These are phyloP conservation scores for Raffaelea ambrosiae DNA, from an alignment of 2,329 filamentous ascomycete genomes.

Conservation along the genomic window DNA sequence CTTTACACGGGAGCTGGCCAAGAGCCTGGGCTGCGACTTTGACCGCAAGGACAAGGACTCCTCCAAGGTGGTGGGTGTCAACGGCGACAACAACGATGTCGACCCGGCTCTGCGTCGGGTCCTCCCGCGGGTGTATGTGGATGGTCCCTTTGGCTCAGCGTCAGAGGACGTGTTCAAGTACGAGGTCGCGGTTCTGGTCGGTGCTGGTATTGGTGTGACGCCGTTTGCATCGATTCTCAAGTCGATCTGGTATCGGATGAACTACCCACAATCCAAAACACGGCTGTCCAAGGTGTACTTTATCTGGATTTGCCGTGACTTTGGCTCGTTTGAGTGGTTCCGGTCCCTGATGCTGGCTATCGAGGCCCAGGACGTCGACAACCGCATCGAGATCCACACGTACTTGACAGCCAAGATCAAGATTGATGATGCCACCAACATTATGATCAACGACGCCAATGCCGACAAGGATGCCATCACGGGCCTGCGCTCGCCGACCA, in stretches of 20 bases:
- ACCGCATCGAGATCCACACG: constrained; percentile 82
- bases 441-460: constrained; percentile 87
- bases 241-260: constrained; percentile 90
- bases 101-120: constrained; percentile 65
- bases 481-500: constrained; percentile 71
- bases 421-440: constrained; percentile 77
- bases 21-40: constrained; percentile 67
- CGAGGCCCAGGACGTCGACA: constrained; percentile 75
- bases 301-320: constrained; percentile 87
- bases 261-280: constrained; percentile 73
- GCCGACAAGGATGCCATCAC: constrained; percentile 80
- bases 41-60: constrained; percentile 46
- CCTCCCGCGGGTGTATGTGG: constrained; percentile 71
- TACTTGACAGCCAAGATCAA: constrained; percentile 85
- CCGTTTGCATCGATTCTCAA: constrained; percentile 82
- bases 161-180: constrained; percentile 89
- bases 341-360: constrained; percentile 74
- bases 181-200: constrained; percentile 69
- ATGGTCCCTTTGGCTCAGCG: constrained; percentile 77
- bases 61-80: constrained; percentile 63
- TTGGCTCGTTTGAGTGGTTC: constrained; percentile 87
- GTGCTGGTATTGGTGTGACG: constrained; percentile 78
- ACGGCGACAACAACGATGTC: constrained; percentile 48
- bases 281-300: constrained; percentile 81
- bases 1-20: constrained; percentile 64